Conservation (phyloP, 2,329 filamentous ascomycete species). For the Fusarium guadeloupense region DNA sequence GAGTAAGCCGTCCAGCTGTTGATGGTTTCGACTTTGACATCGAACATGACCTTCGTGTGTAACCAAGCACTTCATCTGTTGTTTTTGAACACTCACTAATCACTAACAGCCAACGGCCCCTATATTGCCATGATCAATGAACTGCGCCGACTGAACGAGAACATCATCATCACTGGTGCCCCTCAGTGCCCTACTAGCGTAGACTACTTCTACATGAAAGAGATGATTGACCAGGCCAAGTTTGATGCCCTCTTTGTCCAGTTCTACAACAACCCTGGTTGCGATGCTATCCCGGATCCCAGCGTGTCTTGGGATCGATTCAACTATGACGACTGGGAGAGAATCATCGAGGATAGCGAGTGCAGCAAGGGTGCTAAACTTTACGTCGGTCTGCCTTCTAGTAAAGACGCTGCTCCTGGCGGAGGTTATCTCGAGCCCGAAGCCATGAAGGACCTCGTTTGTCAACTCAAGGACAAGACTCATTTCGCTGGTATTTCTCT, state of each 20-base stretch:
- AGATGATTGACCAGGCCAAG: conserved; percentile 51
- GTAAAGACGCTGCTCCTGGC: conserved; percentile 36
- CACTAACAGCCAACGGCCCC: conserved; percentile 45
- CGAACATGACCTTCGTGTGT: conserved; percentile 48
- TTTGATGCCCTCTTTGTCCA: conserved; percentile 58
- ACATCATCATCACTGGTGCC: conserved; percentile 54
- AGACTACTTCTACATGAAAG: conserved; percentile 46
- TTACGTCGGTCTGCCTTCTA: conserved; percentile 56
- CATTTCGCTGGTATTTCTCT: conserved; percentile 58
- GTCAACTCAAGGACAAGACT: conserved; percentile 48
- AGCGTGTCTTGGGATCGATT: conserved; percentile 45
- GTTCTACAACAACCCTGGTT: conserved; percentile 59
- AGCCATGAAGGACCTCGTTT: conserved; percentile 51
- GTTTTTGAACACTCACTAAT: background rate
- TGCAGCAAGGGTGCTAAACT: conserved; percentile 55
- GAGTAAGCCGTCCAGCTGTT: conserved; percentile 41
- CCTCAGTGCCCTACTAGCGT: conserved; percentile 54
- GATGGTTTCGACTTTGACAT: conserved; percentile 58
- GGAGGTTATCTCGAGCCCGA: conserved; percentile 49
- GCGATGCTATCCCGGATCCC: conserved; percentile 48
- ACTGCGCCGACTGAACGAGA: conserved; percentile 46
- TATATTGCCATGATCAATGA: conserved; percentile 52
- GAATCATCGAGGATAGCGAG: conserved; percentile 45
- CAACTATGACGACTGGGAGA: conserved; percentile 57
- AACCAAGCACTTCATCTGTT: background rate